Conservation (phyloP, 768 basidiomycete genomes). For the Lentinula edodes region DNA sequence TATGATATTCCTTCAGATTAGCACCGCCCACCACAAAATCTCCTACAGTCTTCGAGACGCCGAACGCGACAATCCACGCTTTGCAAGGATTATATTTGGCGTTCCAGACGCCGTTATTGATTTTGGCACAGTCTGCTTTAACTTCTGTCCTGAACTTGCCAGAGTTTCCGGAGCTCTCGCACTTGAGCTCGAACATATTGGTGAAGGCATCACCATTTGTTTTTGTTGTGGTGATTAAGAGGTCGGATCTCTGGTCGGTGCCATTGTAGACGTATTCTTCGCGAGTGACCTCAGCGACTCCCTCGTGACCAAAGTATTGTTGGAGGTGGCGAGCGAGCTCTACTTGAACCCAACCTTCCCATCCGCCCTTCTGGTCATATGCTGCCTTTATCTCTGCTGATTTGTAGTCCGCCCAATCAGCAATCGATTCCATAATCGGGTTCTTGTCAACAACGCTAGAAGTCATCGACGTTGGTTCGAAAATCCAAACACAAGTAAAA, state of each 20-base stretch:
- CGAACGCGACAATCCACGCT: not conserved
- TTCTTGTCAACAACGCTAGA: not conserved
- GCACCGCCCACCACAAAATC: not conserved
- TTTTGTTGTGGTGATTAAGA: not conserved
- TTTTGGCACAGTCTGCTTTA: not conserved
- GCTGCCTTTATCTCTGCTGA: not conserved
- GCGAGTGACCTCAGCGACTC: not conserved
- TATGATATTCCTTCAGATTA: not conserved
- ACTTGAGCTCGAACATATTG: not conserved
- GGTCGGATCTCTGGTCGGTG: not conserved
- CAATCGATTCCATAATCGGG: not conserved
- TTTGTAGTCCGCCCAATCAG: not conserved
- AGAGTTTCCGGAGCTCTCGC: not conserved
- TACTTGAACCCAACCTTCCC: constrained; percentile 6
- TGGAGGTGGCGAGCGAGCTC: not conserved
- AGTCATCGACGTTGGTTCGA: not conserved
- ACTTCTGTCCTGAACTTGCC: not conserved
- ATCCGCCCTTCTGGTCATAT: not conserved
- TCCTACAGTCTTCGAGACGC: not conserved
- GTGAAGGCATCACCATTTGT: not conserved
- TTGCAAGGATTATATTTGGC: not conserved
- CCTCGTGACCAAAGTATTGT: not conserved
- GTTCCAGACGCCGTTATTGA: not conserved
- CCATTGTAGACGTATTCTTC: not conserved
- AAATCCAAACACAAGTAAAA: not conserved